Conservation (phyloP, 495 filamentous ascomycete species). For the Xylaria nigripes region DNA sequence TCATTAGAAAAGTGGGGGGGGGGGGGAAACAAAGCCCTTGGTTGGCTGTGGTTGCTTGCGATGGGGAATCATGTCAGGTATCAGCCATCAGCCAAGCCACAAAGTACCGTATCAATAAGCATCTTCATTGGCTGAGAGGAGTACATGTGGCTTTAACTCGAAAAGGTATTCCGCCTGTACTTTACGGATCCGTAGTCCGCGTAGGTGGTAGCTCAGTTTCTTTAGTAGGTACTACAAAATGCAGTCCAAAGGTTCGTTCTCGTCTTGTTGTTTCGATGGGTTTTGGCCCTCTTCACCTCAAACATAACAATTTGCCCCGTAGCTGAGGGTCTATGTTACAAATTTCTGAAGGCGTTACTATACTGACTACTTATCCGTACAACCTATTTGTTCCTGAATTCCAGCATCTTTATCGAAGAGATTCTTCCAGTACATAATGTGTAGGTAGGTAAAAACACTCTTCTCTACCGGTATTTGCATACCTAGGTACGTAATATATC, state of each 20-base stretch:
- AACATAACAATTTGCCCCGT: background rate
- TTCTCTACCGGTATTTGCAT: no score
- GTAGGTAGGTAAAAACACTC: background rate
- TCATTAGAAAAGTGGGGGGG: slow-evolving; percentile 1
- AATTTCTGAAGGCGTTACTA: background rate
- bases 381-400: background rate
- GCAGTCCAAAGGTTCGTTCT: no score
- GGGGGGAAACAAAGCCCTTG: background rate
- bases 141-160: background rate
- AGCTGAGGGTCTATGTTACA: background rate
- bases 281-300: background rate
- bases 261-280: no score
- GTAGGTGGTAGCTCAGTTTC: background rate
- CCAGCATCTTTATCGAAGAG: background rate
- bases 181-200: no score
- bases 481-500: no score
- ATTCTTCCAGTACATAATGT: background rate
- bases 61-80: slow-evolving; percentile 4
- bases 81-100: background rate
- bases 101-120: background rate
- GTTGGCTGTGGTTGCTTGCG: slow-evolving; percentile 10
- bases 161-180: background rate
- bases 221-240: no score
- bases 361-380: no score
- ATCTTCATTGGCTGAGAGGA: slow-evolving; percentile 1